Base-by-base conservation (phyloP, 768 basidiomycete species). In the Tephrocybe sp. region DNA sequence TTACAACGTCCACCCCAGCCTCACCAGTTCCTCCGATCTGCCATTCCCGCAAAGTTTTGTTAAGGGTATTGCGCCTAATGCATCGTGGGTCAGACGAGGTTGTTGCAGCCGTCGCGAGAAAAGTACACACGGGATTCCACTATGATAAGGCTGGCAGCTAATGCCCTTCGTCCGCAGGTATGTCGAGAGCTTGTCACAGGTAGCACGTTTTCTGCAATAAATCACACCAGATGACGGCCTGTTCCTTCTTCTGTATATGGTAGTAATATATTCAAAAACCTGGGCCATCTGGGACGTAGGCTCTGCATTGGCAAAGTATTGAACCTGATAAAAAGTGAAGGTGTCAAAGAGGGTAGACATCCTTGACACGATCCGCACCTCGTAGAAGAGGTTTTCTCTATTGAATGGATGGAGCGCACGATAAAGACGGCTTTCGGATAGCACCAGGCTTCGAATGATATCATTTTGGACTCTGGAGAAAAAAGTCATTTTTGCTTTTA, bases 331-430 rank as follows among this genome's bases (percentile, higher is more conserved):
- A n/a, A 23, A 43, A 23, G 30, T n/a, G 10, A 47, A 20, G 23
- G 7, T 34, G 17, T 42, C 23, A 40, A 5, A 30, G 26, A 22
- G 13, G 9, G 33, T 19, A 33, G 34, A 14, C 6, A 51, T n/a
- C 4, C 2, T 17, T 14, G 11, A 38, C 23, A 13, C 40, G 19
- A 1, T 20, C n/a, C 8, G 50, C 62, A 85, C 90, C 71, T 94
- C 91, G 54, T 94, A 93, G 62, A 78, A 93, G 2, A 93, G 72
- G 63, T 92, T 92, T 3, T 69, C 60, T 4, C 91, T 76, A 59
- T 93, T 94, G 67, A 92, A 92, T 0, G 89, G 89, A 60, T 91
- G 89, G 0, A 86, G 62, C 16, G 83, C 87, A 34, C 75, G 75
- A 60, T 76, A 84, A 0, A 91, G 71, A 34, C 76, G 73, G 8